Evolutionary conservation across 192 early-diverging fungal species (phyloP).

Genomic region (Entomortierella parvispora): DNA sequence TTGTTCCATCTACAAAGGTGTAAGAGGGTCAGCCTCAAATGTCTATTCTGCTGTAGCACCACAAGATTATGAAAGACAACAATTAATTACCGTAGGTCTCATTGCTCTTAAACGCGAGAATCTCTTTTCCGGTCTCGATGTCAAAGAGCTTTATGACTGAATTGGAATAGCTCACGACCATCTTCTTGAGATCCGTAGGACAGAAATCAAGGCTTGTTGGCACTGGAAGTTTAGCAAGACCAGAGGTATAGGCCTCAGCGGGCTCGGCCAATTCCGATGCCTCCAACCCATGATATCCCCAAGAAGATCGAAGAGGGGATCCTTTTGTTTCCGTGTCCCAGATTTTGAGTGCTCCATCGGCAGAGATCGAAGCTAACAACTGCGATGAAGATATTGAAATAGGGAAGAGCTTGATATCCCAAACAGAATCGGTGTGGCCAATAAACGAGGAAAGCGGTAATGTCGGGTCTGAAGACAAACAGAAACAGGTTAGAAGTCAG

Average conservation of each 20-base stretch:
- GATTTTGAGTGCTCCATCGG: slow-evolving; percentile 84
- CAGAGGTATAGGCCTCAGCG: slow-evolving; percentile 36
- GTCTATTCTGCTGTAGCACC: no score
- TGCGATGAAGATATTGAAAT: slow-evolving; percentile 55
- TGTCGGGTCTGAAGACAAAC: slow-evolving; percentile 50
- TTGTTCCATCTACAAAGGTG: slow-evolving; percentile 56
- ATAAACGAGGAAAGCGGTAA: slow-evolving; percentile 71
- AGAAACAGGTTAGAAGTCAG: neutral
- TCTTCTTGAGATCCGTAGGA: slow-evolving; percentile 61
- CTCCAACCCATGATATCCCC: slow-evolving; percentile 59
- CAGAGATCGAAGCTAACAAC: slow-evolving; percentile 76
- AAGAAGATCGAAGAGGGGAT: slow-evolving; percentile 60
- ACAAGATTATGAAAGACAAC: neutral
- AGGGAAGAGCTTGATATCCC: slow-evolving; percentile 81
- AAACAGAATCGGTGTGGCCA: slow-evolving; percentile 88
- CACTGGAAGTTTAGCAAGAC: slow-evolving; percentile 38
- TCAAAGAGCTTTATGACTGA: slow-evolving; percentile 76
- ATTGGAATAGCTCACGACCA: slow-evolving; percentile 75
- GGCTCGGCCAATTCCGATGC: slow-evolving; percentile 25
- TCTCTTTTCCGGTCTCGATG: slow-evolving; percentile 77
- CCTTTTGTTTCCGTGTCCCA: slow-evolving; percentile 73
- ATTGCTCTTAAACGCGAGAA: slow-evolving; percentile 64
- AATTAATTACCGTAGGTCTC: slow-evolving; percentile 61
- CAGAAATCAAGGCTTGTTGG: slow-evolving; percentile 81
- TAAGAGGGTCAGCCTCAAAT: neutral